phyloP scores from a whole-genome alignment of 2,329 filamentous ascomycete genomes.

The Neofusicoccum parvum region DNA sequence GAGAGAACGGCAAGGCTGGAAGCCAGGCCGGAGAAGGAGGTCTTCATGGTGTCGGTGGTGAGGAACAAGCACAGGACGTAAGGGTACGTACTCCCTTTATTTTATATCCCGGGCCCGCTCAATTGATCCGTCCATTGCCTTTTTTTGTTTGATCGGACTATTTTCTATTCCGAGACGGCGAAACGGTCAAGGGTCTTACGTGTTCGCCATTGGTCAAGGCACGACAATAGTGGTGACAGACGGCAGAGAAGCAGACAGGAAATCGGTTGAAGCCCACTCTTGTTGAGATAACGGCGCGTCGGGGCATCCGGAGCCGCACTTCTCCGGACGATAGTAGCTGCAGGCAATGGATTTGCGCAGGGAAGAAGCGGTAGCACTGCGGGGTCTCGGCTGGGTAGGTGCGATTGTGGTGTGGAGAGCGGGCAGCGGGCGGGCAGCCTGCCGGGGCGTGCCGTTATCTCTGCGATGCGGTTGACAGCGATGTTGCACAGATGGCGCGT shows the following conservation, averaged over 20 bases:
- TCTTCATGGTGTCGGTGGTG: background rate
- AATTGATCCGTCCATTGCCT: background rate
- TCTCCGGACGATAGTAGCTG: background rate
- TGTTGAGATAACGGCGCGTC: background rate
- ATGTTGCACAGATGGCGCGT: background rate
- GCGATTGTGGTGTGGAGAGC: background rate
- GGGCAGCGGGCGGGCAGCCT: background rate
- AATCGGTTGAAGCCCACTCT: background rate
- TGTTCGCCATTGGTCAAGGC: too few species aligned
- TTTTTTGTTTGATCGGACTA: too few species aligned
- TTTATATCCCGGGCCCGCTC: background rate
- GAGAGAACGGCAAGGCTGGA: background rate
- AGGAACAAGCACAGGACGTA: background rate
- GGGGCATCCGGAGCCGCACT: background rate
- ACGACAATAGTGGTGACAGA: background rate
- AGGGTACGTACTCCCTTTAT: background rate
- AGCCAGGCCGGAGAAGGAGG: background rate
- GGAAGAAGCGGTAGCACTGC: background rate
- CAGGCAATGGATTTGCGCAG: background rate
- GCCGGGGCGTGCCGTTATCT: background rate
- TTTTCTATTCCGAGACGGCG: background rate
- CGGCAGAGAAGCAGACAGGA: background rate
- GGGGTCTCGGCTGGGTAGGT: background rate
- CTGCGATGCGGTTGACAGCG: background rate
- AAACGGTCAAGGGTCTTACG: too few species aligned